Percentiles rank a stretch among this genome's conserved stretches.
Conservation (phyloP, 805 yeast species). For the Starmerella floricola region DNA sequence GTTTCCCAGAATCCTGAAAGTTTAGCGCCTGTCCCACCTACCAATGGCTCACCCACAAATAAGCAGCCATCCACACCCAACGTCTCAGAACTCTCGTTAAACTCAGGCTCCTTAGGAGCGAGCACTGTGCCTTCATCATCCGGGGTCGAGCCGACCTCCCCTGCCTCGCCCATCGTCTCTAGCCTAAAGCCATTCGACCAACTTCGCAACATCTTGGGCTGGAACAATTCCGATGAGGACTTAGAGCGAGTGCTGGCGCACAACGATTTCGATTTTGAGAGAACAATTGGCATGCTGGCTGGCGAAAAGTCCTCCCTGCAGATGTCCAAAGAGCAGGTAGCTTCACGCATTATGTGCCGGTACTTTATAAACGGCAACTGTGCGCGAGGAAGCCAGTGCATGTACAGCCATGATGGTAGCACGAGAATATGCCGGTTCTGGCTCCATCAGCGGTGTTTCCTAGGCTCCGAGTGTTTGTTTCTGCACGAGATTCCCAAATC, state of each 20-base stretch:
- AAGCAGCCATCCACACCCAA: too few species aligned
- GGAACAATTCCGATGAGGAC: constrained; percentile 26
- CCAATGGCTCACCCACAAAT: too few species aligned
- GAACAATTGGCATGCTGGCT: constrained; percentile 23
- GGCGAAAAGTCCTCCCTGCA: constrained; percentile 4
- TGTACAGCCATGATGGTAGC: constrained; percentile 36
- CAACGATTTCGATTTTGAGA: constrained; percentile 30
- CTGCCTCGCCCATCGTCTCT: neutral
- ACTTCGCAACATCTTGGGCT: constrained; percentile 29
- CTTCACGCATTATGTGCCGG: constrained; percentile 31
- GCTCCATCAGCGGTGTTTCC: constrained; percentile 36
- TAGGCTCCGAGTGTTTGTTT: constrained; percentile 35
- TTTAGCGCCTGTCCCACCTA: too few species aligned
- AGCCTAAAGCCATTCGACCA: constrained; percentile 29
- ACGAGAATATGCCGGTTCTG: constrained; percentile 37
- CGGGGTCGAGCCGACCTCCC: too few species aligned
- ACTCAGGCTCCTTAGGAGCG: too few species aligned
- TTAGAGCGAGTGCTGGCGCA: constrained; percentile 31
- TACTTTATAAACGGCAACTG: constrained; percentile 35
- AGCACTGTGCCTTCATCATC: too few species aligned
- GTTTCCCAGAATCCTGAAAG: neutral
- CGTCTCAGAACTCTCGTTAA: too few species aligned
- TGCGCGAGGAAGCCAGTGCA: constrained; percentile 34
- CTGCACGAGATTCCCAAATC: constrained; percentile 31
- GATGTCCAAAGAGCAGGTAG: constrained; percentile 19